Percentiles rank a stretch among this genome's conserved stretches.
Evolutionary conservation across 345 rosid genomes (phyloP).

Genomic region (Brassica juncea): DNA sequence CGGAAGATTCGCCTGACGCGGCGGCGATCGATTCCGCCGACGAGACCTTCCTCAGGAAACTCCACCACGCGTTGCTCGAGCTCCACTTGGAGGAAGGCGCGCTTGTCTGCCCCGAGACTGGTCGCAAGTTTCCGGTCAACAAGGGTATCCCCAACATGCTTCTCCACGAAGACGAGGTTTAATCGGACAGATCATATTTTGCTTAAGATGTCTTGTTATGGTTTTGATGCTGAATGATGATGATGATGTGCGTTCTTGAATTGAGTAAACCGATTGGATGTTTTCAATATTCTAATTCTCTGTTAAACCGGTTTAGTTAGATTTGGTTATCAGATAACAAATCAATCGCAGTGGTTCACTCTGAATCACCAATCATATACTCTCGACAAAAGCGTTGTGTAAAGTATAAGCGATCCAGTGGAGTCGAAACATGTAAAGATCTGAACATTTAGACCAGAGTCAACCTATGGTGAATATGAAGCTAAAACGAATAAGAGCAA

Average conservation of each 20-base stretch:
- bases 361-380: not conserved
- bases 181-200: not conserved
- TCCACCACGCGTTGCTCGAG: slow-evolving; percentile 89
- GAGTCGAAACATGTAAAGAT: too few species aligned
- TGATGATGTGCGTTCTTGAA: not conserved
- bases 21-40: slow-evolving; percentile 60
- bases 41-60: slow-evolving; percentile 59
- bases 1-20: slow-evolving; percentile 55
- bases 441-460: not conserved
- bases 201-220: not conserved
- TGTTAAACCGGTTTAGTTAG: not conserved
- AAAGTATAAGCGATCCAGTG: not conserved
- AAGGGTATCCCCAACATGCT: slow-evolving; percentile 96
- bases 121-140: slow-evolving; percentile 63
- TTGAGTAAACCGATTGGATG: not conserved
- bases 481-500: too few species aligned
- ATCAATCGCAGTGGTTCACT: not conserved
- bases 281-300: not conserved
- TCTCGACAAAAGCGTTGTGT: too few species aligned
- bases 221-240: not conserved
- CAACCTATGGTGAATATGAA: too few species aligned
- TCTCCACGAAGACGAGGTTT: slow-evolving; percentile 95
- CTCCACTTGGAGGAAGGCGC: slow-evolving; percentile 90
- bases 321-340: not conserved
- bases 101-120: slow-evolving; percentile 86